Base-by-base conservation (phyloP, 2,329 filamentous ascomycete species). In the Neoscytalidium dimidiatum region DNA sequence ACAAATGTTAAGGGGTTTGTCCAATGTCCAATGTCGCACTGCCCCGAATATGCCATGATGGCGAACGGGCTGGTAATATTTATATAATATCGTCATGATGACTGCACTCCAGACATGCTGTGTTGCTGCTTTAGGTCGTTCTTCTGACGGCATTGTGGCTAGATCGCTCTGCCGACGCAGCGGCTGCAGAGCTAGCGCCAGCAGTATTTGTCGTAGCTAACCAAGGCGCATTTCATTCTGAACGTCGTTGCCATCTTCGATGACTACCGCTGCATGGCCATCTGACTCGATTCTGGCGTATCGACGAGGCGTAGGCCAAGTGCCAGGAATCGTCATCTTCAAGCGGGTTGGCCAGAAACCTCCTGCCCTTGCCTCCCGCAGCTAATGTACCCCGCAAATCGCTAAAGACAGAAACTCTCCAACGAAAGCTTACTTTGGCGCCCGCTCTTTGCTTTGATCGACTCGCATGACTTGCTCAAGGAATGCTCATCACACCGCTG, bases 301-400 rank as follows among this genome's bases (percentile, higher is more conserved):
- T 31, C 49, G 11, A 33, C 13, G 49, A 33, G 26, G 49, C 49
- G 49, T 35, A 23, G 29, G 53, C 53, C 53, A 44, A 44, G 53
- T 44, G 14, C 23, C 26, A 35, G n/a, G 21, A 58, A 58, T n/a
- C 53, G 53, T 58, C 53, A 58, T 58, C 53, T 21, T 28, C 13
- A n/a, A 6, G 33, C 23, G 19, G 52, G 52, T 43, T 57, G 52
- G 52, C 35, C 44, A 17, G 2, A 35, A 19, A 43, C 31, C 57
- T 29, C 49, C n/a, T 17, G 26, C 21, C 51, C 26, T 28, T 21
- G 19, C 29, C 33, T 44, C 44, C 53, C 53, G 53, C 23, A 43
- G 52, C 53, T 44, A 58, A 43, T 29, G 53, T 58, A 58, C 53
- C 53, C 53, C 53, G 53, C 53, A 58, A 44, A 44, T 44, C 35